Evolutionary conservation across 106 monocot species (phyloP).

Genomic region (Triglochin maritima): DNA sequence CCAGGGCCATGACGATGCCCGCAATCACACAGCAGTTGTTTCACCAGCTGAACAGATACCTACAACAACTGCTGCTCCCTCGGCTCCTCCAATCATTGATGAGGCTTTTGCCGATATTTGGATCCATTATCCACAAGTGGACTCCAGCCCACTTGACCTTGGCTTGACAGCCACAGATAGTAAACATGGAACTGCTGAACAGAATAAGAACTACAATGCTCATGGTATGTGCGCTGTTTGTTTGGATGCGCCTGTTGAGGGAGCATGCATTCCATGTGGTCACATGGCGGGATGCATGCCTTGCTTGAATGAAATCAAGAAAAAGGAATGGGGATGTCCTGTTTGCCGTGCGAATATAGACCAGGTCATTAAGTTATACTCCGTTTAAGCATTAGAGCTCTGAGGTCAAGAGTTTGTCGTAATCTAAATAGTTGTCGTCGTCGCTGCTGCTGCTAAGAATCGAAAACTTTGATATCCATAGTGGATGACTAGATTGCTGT

Average conservation of each 20-base stretch:
- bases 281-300: constrained; percentile 27
- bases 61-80: constrained; percentile 8
- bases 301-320: constrained; percentile 15
- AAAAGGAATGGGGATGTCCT: constrained; percentile 19
- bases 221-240: constrained; percentile 9
- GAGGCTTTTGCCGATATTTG: background rate
- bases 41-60: constrained; percentile 1
- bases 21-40: background rate
- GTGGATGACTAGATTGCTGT: no score
- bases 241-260: constrained; percentile 15
- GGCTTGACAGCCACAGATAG: background rate
- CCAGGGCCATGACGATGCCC: background rate
- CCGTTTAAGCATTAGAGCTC: constrained; percentile 3
- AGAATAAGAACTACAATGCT: background rate
- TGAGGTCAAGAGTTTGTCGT: no score
- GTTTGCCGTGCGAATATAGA: constrained; percentile 18
- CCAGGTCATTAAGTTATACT: constrained; percentile 14
- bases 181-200: background rate
- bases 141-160: constrained; percentile 5
- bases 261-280: constrained; percentile 22
- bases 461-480: no score
- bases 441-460: no score
- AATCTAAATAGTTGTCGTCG: no score
- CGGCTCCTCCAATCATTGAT: constrained; percentile 7
- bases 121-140: constrained; percentile 11